Evolutionary conservation across 495 filamentous ascomycete genomes (phyloP).

Genomic region (Penicillium steckii): DNA sequence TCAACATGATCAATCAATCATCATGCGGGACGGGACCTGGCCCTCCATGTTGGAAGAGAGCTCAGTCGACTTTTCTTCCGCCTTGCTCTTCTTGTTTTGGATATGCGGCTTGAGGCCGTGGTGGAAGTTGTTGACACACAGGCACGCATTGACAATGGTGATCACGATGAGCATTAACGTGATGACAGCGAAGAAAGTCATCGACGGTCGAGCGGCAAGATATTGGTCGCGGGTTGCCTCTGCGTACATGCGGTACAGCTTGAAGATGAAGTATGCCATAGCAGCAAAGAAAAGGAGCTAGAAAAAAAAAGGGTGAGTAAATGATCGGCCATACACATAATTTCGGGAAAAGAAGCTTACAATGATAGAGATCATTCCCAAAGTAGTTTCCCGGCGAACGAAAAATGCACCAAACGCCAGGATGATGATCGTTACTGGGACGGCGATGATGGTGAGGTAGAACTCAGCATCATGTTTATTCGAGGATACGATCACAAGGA

Average conservation of each 20-base stretch:
- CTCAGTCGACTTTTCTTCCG: slow-evolving; percentile 75
- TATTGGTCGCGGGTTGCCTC: slow-evolving; percentile 54
- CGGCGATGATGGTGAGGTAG: slow-evolving; percentile 79
- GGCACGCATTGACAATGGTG: slow-evolving; percentile 84
- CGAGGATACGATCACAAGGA: slow-evolving; percentile 84
- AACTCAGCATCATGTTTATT: slow-evolving; percentile 70
- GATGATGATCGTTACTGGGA: slow-evolving; percentile 87
- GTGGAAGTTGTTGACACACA: slow-evolving; percentile 89
- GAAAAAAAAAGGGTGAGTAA: slow-evolving; percentile 15
- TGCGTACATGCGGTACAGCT: slow-evolving; percentile 92
- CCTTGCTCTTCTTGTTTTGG: slow-evolving; percentile 55
- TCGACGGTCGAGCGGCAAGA: slow-evolving; percentile 66
- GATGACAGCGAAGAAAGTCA: slow-evolving; percentile 92
- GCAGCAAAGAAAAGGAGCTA: slow-evolving; percentile 82
- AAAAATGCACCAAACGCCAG: slow-evolving; percentile 81
- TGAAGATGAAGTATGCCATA: slow-evolving; percentile 97
- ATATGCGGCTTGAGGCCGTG: slow-evolving; percentile 88
- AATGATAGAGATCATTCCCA: slow-evolving; percentile 75
- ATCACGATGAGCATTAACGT: slow-evolving; percentile 83
- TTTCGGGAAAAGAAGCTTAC: slow-evolving; percentile 39
- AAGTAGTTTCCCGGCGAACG: slow-evolving; percentile 75
- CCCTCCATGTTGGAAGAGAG: slow-evolving; percentile 52
- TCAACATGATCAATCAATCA: slow-evolving; percentile 65
- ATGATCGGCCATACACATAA: no score
- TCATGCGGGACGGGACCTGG: slow-evolving; percentile 71